phyloP scores from a whole-genome alignment of 331 rosid species.

The Spiraea crenata region DNA sequence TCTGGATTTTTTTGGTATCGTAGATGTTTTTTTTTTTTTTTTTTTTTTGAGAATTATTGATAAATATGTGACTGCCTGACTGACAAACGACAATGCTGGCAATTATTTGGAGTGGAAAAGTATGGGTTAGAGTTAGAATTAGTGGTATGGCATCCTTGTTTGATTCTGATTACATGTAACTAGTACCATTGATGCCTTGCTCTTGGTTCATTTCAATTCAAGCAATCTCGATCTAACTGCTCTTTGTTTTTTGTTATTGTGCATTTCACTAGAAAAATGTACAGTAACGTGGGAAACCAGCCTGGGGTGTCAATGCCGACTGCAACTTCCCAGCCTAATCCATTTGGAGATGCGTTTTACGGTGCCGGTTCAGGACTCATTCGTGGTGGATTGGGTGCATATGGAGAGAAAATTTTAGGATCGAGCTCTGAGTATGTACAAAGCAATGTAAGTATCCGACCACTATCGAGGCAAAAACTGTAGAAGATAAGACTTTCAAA shows the following conservation, averaged over 20 bases:
- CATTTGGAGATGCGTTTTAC: conserved; percentile 70
- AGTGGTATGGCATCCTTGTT: background rate
- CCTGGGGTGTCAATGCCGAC: conserved; percentile 53
- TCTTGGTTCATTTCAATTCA: background rate
- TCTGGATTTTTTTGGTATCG: no score
- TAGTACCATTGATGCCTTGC: background rate
- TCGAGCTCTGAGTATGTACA: conserved; percentile 89
- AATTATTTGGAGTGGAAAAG: no score
- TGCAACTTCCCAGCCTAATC: conserved; percentile 55
- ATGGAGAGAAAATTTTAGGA: conserved; percentile 80
- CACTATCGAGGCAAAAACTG: background rate
- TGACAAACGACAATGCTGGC: no score
- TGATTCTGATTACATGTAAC: background rate
- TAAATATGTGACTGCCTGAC: no score
- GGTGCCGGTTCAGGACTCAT: conserved; percentile 86
- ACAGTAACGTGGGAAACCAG: conserved; percentile 57
- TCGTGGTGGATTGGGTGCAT: conserved; percentile 88
- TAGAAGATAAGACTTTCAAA: background rate
- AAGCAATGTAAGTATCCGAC: conserved; percentile 66
- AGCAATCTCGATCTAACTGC: background rate
- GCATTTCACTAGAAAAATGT: conserved; percentile 48
- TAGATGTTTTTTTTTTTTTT: no score
- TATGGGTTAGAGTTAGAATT: no score
- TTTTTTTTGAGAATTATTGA: no score
- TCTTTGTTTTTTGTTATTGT: background rate